Evolutionary conservation across 1,284 basidiomycete genomes (phyloP).

Genomic region (Boletellus sp.): DNA sequence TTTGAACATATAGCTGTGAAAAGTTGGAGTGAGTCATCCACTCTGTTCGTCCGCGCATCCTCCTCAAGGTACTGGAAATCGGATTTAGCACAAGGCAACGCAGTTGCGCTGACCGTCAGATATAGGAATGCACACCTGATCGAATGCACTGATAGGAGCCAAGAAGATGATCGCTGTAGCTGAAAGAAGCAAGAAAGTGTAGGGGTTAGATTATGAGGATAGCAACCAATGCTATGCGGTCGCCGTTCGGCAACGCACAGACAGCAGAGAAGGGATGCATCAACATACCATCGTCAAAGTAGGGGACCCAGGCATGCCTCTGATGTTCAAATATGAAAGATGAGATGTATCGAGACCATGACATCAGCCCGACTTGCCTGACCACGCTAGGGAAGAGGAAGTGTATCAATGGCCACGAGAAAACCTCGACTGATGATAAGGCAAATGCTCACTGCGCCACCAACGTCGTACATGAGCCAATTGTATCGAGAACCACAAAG

Average conservation of each 20-base stretch:
- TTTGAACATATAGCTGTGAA: conserved; percentile 73
- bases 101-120: conserved; percentile 3
- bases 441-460: conserved; percentile 60
- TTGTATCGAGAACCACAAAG: conserved; percentile 59
- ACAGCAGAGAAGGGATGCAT: conserved; percentile 5
- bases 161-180: conserved; percentile 73
- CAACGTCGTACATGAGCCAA: conserved; percentile 78
- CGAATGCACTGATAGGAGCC: conserved; percentile 78
- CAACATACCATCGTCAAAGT: conserved; percentile 73
- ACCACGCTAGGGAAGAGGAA: conserved; percentile 41
- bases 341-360: conserved; percentile 28
- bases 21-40: conserved; percentile 76
- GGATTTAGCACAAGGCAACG: conserved; percentile 11
- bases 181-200: conserved; percentile 25
- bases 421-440: background rate
- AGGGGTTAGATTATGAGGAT: conserved; percentile 11
- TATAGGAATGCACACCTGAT: conserved; percentile 51
- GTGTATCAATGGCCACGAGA: conserved; percentile 5
- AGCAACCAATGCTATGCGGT: conserved; percentile 14
- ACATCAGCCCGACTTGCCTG: conserved; percentile 38
- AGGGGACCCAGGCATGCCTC: conserved; percentile 77
- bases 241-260: conserved; percentile 9
- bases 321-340: conserved; percentile 30
- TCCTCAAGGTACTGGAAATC: conserved; percentile 71
- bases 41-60: conserved; percentile 70